Evolutionary conservation across 75 land plant genomes (phyloP), one percentile per base, ranked within the genome.

Genomic region (Isoetes taiwanensis): DNA sequence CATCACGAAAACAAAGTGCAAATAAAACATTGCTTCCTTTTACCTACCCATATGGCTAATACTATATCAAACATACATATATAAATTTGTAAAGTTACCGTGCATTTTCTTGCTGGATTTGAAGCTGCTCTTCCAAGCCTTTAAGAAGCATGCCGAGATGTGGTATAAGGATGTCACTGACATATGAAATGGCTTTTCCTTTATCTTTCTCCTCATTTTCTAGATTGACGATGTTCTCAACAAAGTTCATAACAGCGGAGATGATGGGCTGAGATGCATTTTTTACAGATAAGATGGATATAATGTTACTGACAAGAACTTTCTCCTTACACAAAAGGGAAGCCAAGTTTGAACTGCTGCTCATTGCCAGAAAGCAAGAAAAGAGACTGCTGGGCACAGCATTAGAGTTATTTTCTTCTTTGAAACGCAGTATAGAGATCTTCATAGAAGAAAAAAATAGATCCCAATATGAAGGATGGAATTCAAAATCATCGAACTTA

Each of bases 281-380:
- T 34, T 62, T 64, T 24, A 75, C 66, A 57, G 80, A 72, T 30
- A 94, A 46, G 33, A 94, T 78, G 20, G 81, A 67, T 34, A 94
- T 59, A 23, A 94, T 74, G 42, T 73, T 81, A 29, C 90, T 78
- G 23, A 94, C 72, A 37, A 88, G 62, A 28, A 57, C 52, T 32
- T 57, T 46, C 42, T 87, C 78, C 55, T 68, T 75, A 32, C 32
- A 57, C 42, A 94, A 64, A 2, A 81, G 57, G 14, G 86, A 63
- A 17, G 80, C 90, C 31, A 88, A 66, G 4, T 58, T 57, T 43
- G 62, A 54, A 63, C 79, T 84, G 61, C 64, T 53, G 30, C 90
- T 82, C 90, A 94, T 94, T 12, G 86, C 73, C 32, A 94, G 35
- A 61, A 94, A 82, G 66, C 99, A 94, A 30, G 79, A 70, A 30